phyloP scores from a whole-genome alignment of 768 basidiomycete genomes.

The Suillus fuscotomentosus region DNA sequence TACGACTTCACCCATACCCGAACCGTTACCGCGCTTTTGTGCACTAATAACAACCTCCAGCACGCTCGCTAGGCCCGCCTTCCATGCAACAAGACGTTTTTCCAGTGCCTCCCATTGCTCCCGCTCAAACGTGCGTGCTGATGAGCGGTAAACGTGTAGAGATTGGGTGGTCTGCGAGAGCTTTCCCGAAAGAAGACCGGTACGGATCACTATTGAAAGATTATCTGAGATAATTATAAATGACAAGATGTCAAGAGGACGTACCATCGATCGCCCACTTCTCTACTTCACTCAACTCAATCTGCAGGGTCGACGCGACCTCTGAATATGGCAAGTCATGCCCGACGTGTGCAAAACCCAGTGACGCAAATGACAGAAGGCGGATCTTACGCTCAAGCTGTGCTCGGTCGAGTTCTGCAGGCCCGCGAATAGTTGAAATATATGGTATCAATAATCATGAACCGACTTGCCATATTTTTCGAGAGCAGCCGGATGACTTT shows the following conservation, averaged over 20 bases:
- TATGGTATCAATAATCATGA: background rate
- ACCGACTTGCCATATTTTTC: slow-evolving; percentile 53
- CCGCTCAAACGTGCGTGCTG: slow-evolving; percentile 71
- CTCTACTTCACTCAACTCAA: slow-evolving; percentile 68
- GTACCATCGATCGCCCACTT: slow-evolving; percentile 87
- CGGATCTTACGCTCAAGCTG: slow-evolving; percentile 79
- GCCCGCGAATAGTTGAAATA: background rate
- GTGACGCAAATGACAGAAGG: slow-evolving; percentile 70
- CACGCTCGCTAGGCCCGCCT: slow-evolving; percentile 65
- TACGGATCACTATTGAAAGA: slow-evolving; percentile 63
- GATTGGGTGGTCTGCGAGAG: slow-evolving; percentile 79
- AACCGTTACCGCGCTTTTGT: slow-evolving; percentile 37
- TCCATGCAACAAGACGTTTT: slow-evolving; percentile 76
- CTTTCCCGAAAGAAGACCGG: slow-evolving; percentile 76
- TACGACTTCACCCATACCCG: slow-evolving; percentile 16
- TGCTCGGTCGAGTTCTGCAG: slow-evolving; percentile 51
- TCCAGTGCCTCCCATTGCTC: slow-evolving; percentile 82
- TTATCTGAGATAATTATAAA: background rate
- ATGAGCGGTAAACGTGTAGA: slow-evolving; percentile 70
- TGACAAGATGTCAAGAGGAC: slow-evolving; percentile 11
- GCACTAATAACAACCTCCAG: slow-evolving; percentile 68
- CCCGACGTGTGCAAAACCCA: slow-evolving; percentile 75
- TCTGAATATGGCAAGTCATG: slow-evolving; percentile 69
- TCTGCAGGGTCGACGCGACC: slow-evolving; percentile 66
- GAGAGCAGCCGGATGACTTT: slow-evolving; percentile 45